Conservation (phyloP, 192 early-diverging fungal genomes). For the Podila epigama region DNA sequence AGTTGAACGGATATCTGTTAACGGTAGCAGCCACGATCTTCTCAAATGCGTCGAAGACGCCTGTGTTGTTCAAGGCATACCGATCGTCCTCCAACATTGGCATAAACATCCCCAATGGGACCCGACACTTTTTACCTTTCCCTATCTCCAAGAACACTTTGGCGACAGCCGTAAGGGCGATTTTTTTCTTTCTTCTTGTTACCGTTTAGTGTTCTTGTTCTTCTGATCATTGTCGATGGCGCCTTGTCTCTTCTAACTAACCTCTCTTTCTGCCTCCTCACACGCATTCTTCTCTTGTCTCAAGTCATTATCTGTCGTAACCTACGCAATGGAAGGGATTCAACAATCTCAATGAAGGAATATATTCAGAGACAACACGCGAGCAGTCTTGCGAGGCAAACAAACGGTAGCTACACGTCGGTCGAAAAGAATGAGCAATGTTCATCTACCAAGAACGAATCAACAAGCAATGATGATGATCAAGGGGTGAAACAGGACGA, state of each 20-base stretch:
- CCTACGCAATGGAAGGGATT: constrained; percentile 7
- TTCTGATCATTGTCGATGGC: no score
- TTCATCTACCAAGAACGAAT: no score
- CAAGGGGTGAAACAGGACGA: no score
- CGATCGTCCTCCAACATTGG: constrained; percentile 24
- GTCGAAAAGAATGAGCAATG: no score
- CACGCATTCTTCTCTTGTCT: no score
- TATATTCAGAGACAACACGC: constrained; percentile 28
- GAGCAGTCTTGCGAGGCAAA: not conserved
- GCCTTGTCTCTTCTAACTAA: not conserved
- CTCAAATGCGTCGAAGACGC: constrained; percentile 10
- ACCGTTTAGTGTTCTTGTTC: not conserved
- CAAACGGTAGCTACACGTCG: no score
- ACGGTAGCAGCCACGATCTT: not conserved
- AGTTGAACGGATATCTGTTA: constrained; percentile 15
- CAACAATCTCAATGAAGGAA: constrained; percentile 15
- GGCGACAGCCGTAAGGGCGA: constrained; percentile 12
- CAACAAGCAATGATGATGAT: no score
- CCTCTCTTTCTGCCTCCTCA: no score
- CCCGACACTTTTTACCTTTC: constrained; percentile 11
- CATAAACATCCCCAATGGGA: constrained; percentile 22
- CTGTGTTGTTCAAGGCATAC: constrained; percentile 12
- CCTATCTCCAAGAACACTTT: constrained; percentile 8
- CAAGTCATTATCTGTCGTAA: constrained; percentile 30
- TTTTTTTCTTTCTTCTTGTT: not conserved